Percentiles rank a stretch among this genome's conserved stretches.
Conservation (phyloP, 148 eudicot genomes). For the Nyssa sinensis region DNA sequence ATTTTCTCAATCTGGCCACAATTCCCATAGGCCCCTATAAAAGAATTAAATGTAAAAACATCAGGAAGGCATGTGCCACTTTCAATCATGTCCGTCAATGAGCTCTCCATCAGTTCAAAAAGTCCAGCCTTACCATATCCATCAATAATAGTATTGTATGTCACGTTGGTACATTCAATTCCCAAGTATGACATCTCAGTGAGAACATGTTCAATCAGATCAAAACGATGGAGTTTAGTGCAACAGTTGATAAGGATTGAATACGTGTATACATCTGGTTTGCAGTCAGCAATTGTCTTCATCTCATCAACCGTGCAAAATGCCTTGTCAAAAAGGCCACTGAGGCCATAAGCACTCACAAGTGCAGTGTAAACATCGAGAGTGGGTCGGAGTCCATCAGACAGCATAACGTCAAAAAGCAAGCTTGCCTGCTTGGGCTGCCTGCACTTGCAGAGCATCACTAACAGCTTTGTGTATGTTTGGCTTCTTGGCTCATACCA, state of each 20-base stretch:
- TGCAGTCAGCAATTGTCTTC: slow-evolving; percentile 66
- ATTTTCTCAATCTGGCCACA: slow-evolving; percentile 58
- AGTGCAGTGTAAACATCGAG: slow-evolving; percentile 77
- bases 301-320: slow-evolving; percentile 54
- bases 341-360: slow-evolving; percentile 63
- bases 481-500: slow-evolving; percentile 81
- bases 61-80: slow-evolving; percentile 66
- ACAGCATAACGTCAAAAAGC: slow-evolving; percentile 62
- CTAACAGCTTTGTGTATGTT: slow-evolving; percentile 72
- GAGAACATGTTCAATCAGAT: slow-evolving; percentile 48
- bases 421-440: slow-evolving; percentile 66
- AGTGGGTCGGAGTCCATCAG: slow-evolving; percentile 77
- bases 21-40: slow-evolving; percentile 73
- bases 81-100: slow-evolving; percentile 65
- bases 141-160: slow-evolving; percentile 80
- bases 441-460: slow-evolving; percentile 85
- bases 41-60: slow-evolving; percentile 78
- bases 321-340: slow-evolving; percentile 69
- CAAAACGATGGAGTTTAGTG: slow-evolving; percentile 51
- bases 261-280: slow-evolving; percentile 83
- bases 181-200: slow-evolving; percentile 71
- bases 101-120: slow-evolving; percentile 67
- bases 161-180: slow-evolving; percentile 52
- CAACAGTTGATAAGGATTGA: slow-evolving; percentile 67
- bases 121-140: slow-evolving; percentile 83